Evolutionary conservation across 192 early-diverging fungal genomes (phyloP), one percentile per base, ranked within the genome.

Genomic region (Backusella parvicylindrica): DNA sequence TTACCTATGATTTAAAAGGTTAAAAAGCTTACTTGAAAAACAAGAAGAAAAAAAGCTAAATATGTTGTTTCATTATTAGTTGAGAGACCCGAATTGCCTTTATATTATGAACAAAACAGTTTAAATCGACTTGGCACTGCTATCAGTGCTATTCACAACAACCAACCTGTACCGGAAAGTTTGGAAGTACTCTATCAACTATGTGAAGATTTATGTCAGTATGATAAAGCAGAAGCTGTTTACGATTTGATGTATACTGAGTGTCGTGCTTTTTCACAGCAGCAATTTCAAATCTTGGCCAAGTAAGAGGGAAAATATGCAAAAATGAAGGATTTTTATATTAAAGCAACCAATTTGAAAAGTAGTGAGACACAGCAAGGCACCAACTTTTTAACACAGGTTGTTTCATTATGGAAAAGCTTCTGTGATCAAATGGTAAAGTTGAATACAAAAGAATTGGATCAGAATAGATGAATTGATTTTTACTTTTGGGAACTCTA

Each of bases 161-260:
- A 83, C 60, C 75, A 83, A 70, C 87, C 89, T 9, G 87, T 91
- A 1, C 70, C 85, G 5, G 91, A 92, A 71, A 91, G 92, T 31
- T 83, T 94, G 13, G 95, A 96, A 63, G 92, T 92, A 75, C 87
- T 95, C n/a, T 96, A 96, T 82, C 90, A 43, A 38, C 73, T 80
- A 16, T 65, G 31, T 53, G 56, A 71, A 31, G 72, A 80, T 64
- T 18, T 75, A 16, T 69, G 73, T 63, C 56, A 56, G 18, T 64
- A 70, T 35, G 56, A 79, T 37, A 49, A 53, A 18, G 33, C 64
- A 71, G 41, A 73, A 30, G 23, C 11, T 21, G 35, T 74, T 11
- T 65, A 65, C 16, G 38, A 38, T 3, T 30, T 37, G 12, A 43
- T 73, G 30, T 26, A 63, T 32, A 16, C 30, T 16, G 72, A 65